A percentile compares a stretch with the other conserved stretches of the same genome.
phyloP scores from a whole-genome alignment of 2,329 filamentous ascomycete genomes.

The Alternaria ventricosa region DNA sequence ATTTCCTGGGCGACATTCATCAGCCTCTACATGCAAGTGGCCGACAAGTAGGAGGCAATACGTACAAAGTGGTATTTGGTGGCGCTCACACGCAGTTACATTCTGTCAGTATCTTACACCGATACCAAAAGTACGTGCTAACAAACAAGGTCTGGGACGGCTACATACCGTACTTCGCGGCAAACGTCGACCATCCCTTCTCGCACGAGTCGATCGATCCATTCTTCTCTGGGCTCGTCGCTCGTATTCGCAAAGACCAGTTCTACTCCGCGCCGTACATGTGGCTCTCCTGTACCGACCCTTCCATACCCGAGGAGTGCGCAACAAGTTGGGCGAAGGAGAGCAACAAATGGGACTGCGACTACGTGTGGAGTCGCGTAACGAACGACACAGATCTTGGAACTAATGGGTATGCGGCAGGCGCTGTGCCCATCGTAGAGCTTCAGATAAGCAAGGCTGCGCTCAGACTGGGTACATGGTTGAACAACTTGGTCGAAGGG shows the following conservation, averaged over 20 bases:
- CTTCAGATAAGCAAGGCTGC: slow-evolving; percentile 52
- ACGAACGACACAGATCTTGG: slow-evolving; percentile 44
- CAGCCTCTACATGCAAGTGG: slow-evolving; percentile 53
- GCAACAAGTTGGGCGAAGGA: slow-evolving; percentile 49
- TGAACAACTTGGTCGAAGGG: slow-evolving; percentile 44
- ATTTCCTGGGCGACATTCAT: slow-evolving; percentile 52
- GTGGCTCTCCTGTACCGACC: slow-evolving; percentile 48
- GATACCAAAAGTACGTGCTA: background rate
- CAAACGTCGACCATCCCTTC: slow-evolving; percentile 41
- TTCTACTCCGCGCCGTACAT: slow-evolving; percentile 46
- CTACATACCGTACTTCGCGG: slow-evolving; percentile 48
- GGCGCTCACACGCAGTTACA: slow-evolving; percentile 45
- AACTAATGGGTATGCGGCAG: slow-evolving; percentile 46
- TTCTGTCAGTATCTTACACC: slow-evolving; percentile 34
- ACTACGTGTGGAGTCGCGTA: slow-evolving; percentile 47
- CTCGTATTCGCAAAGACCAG: slow-evolving; percentile 43
- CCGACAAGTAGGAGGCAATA: slow-evolving; percentile 48
- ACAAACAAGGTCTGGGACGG: slow-evolving; percentile 49
- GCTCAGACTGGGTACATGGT: slow-evolving; percentile 48
- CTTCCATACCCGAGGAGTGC: slow-evolving; percentile 40
- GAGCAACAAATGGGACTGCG: slow-evolving; percentile 49
- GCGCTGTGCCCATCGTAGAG: slow-evolving; percentile 50
- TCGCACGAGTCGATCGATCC: slow-evolving; percentile 46
- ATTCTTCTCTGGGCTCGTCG: slow-evolving; percentile 44
- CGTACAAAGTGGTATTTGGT: slow-evolving; percentile 47